Evolutionary conservation across 495 filamentous ascomycete genomes (phyloP), one percentile per base, ranked within the genome.

Genomic region (Pyronema domesticum): DNA sequence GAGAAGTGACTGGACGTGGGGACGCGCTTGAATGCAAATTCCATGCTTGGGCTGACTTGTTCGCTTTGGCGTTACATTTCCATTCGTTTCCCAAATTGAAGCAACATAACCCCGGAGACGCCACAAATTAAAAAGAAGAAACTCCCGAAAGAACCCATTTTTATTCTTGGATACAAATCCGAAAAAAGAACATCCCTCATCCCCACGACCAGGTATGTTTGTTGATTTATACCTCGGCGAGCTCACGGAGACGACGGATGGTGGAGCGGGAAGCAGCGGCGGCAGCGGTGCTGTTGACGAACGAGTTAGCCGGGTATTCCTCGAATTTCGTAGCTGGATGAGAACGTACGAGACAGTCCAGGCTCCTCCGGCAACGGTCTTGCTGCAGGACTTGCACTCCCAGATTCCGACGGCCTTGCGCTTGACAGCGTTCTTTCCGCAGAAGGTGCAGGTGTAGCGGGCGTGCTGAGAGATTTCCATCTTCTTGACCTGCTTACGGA

Each of bases 401-500:
- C 91, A 95, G 78, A 96, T 96, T 65, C 91, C 93, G 63, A 93
- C 85, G 52, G 86, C 79, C 60, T 85, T 74, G 60, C 91, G 80
- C 79, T 91, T 91, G 63, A 98, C 91, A 57, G 81, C 83, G 73
- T 77, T 81, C 79, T 94, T 95, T 62, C 88, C 89, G 80, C 89
- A 95, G 80, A 93, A 91, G 50, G 86, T 89, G 78, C 82, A 86
- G 55, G 75, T 80, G 78, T 95, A 95, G 70, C 81, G 78, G 72
- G 87, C 86, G 79, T 95, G 89, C 72, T 96, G 89, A 54, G 83
- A 81, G 68, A 94, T 82, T 83, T 98, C 91, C 84, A 95, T 94
- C 82, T 95, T 95, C 85, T 98, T 98, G 69, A 96, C 86, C 72
- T 95, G 91, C 79, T 96, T 98, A 76, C 91, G 86, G 73, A 98